Percentiles rank a stretch among this genome's conserved stretches.
These are phyloP conservation scores for Wickerhamomyces ciferrii DNA, from an alignment of 805 yeast species.

Conservation along the genomic window DNA sequence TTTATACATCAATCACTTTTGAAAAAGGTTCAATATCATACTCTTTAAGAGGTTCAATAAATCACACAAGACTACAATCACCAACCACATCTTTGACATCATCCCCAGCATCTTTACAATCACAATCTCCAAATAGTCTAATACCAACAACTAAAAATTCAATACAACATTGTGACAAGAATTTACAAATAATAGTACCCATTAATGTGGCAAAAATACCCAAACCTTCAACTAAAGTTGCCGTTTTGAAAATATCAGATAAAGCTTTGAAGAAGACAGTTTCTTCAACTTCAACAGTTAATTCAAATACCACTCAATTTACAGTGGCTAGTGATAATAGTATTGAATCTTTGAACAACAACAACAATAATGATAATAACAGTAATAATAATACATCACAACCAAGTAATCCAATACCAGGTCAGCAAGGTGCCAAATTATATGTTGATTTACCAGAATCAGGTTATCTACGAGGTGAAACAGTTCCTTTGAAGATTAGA, in stretches of 20 bases:
- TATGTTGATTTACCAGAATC: conserved; percentile 46
- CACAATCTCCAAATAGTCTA: conserved; percentile 9
- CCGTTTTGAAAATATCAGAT: conserved; percentile 54
- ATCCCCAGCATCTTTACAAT: conserved; percentile 16
- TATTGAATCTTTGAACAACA: conserved; percentile 10
- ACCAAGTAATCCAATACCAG: background rate
- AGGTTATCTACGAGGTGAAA: conserved; percentile 78
- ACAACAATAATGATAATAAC: background rate
- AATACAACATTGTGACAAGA: conserved; percentile 46
- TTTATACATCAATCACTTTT: conserved; percentile 72
- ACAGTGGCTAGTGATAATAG: conserved; percentile 16
- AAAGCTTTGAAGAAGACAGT: conserved; percentile 31
- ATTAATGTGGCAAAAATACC: conserved; percentile 66
- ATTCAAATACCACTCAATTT: conserved; percentile 21
- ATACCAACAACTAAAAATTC: conserved; percentile 18
- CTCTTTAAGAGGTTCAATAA: conserved; percentile 42
- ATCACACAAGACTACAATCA: conserved; percentile 14
- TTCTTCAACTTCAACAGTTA: conserved; percentile 36
- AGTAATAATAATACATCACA: background rate
- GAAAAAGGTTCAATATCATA: conserved; percentile 83
- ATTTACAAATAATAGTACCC: conserved; percentile 62
- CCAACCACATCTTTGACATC: conserved; percentile 12
- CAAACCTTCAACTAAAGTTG: conserved; percentile 58
- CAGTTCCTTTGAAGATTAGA: conserved; percentile 63
- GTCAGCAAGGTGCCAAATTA: conserved; percentile 26